Evolutionary conservation across 441 rosid genomes (phyloP), one percentile per base, ranked within the genome.

Genomic region (Adansonia rubrostipa): DNA sequence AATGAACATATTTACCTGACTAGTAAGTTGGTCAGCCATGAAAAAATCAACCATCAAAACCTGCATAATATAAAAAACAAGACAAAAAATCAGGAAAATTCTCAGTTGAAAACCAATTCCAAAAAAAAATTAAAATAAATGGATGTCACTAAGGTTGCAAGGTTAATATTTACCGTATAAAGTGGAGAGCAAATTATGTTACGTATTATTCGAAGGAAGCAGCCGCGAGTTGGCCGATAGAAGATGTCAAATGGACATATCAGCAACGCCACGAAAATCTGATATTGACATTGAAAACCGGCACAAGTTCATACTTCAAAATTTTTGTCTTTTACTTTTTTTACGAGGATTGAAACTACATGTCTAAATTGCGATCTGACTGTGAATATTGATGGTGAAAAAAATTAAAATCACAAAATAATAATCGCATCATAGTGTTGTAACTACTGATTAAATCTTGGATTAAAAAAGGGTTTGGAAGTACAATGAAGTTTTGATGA

Each of bases 21-120:
- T 96, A 17, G 98, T 93, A 33, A 96, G 96, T 78, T 96, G 99
- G 86, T 94, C 98, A 9, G 98, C 99, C 98, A 96, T 96, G 88
- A 96, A 94, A 81, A 94, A 93, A 74, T 96, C 99, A 5, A 90
- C 98, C 97, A 96, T 85, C 85, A 93, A 80, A 82, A 97, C 99
- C 98, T 96, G 83, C 73, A 85, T 22, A 24, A 19, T 9, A 33
- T 9, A 5, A 14, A 17, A 56, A 17, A 24, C 9, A 33, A 51
- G 48, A 7, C 28, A 66, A 67, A 44, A 14, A 24, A 24, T 24
- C 24, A 68, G 14, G 9, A 76, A 50, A 9, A 24, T 17, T 47
- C 20, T 58, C 5, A 79, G 64, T 74, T 71, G 68, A 24, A 24
- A 24, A 24, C 28, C 57, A 57, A 50, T 9, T 73, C 24, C 45